Evolutionary conservation across 768 basidiomycete genomes (phyloP).

Genomic region (Trametes coccinea): DNA sequence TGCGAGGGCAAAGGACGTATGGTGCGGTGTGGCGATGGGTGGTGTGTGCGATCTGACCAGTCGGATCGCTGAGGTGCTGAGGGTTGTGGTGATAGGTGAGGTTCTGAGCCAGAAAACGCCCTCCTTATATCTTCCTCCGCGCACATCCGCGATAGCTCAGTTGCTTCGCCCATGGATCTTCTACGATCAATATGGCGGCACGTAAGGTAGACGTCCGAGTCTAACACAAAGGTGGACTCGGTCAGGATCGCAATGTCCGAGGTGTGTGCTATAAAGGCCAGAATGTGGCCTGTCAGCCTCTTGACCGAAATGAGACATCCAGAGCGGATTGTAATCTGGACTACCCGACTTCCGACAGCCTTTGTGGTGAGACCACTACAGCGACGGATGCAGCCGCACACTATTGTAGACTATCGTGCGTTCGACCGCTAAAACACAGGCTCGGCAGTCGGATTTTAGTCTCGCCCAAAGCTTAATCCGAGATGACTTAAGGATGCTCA

Average conservation of each 20-base stretch:
- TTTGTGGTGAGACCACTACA: no score
- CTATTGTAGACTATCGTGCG: no score
- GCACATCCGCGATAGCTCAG: not conserved
- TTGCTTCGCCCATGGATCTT: not conserved
- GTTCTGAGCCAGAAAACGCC: not conserved
- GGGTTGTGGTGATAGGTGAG: not conserved
- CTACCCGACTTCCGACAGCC: no score
- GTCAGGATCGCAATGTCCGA: not conserved
- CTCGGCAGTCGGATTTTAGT: no score
- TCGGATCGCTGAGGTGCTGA: not conserved
- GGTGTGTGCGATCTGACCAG: conserved; percentile 4
- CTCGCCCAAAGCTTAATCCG: no score
- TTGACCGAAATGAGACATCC: not conserved
- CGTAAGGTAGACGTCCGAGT: not conserved
- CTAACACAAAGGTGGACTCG: not conserved
- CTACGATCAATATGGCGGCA: not conserved
- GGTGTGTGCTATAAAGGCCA: not conserved
- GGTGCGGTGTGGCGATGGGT: not conserved
- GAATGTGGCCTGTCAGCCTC: not conserved
- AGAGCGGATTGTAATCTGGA: not conserved
- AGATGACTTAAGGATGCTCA: no score
- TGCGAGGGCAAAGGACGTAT: not conserved
- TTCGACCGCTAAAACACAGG: no score
- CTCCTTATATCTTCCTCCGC: not conserved
- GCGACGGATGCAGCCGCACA: no score